Evolutionary conservation across 768 basidiomycete species (phyloP).

Genomic region (Termitomyces sp.): DNA sequence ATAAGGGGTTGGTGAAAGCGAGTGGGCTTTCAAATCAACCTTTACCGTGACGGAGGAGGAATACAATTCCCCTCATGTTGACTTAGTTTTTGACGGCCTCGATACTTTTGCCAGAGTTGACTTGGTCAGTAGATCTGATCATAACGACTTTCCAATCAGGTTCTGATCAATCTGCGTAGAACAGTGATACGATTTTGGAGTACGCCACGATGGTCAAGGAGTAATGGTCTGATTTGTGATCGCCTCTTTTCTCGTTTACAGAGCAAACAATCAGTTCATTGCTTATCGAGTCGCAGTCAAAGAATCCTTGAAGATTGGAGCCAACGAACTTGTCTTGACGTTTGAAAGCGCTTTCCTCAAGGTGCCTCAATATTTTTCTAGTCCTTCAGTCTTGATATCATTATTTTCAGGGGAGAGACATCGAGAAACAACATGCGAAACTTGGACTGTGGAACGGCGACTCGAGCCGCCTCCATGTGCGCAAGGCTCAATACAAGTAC

Average conservation of each 20-base stretch:
- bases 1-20: conserved; percentile 81
- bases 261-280: conserved; percentile 84
- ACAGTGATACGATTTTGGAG: conserved; percentile 65
- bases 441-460: conserved; percentile 84
- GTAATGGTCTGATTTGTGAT: conserved; percentile 1
- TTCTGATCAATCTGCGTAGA: conserved; percentile 38
- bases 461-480: conserved; percentile 81
- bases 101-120: conserved; percentile 81
- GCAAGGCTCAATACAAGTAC: conserved; percentile 91
- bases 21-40: conserved; percentile 76
- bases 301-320: conserved; percentile 40
- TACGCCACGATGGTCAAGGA: conserved; percentile 19
- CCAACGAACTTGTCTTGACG: conserved; percentile 61
- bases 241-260: conserved; percentile 17
- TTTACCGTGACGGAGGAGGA: conserved; percentile 49
- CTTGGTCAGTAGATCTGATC: conserved; percentile 44
- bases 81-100: conserved; percentile 85
- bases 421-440: conserved; percentile 63
- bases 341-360: conserved; percentile 75
- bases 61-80: conserved; percentile 41
- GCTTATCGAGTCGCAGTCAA: conserved; percentile 61
- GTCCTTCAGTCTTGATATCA: background rate
- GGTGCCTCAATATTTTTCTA: conserved; percentile 24
- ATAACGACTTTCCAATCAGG: background rate
- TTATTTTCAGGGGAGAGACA: conserved; percentile 56